Conservation (phyloP, 1,139 yeast species). For the Entelexis paramagnoliae region DNA sequence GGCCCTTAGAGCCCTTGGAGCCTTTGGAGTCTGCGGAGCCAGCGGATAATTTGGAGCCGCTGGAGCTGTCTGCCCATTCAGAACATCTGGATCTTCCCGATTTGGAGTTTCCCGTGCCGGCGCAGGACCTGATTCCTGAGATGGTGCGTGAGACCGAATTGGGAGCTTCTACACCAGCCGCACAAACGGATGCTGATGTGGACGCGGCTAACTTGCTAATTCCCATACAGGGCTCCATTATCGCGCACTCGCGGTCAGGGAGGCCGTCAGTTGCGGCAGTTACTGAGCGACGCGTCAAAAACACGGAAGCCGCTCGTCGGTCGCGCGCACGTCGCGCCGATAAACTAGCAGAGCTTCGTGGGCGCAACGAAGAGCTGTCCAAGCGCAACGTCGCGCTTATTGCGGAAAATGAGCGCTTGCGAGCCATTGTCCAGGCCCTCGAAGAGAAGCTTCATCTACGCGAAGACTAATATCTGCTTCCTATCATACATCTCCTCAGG, state of each 20-base stretch:
- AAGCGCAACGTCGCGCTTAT: conserved; percentile 7
- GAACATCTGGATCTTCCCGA: conserved; percentile 17
- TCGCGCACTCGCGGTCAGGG: conserved; percentile 19
- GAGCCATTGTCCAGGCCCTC: conserved; percentile 6
- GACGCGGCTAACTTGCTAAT: conserved; percentile 2
- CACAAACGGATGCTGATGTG: neutral
- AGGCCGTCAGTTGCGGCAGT: conserved; percentile 13
- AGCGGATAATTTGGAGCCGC: conserved; percentile 3
- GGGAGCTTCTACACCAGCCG: neutral
- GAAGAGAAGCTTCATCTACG: conserved; percentile 1
- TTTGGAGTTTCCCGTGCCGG: conserved; percentile 20
- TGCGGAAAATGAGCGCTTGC: conserved; percentile 12
- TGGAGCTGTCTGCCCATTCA: conserved; percentile 5
- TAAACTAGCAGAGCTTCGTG: conserved; percentile 11
- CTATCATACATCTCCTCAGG: too few relatives aligned
- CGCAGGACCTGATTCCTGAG: conserved; percentile 18
- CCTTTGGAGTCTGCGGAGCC: neutral
- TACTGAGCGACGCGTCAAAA: conserved; percentile 55
- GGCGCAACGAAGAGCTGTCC: conserved; percentile 12
- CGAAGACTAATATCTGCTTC: neutral
- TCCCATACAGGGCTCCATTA: conserved; percentile 17
- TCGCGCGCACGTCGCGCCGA: conserved; percentile 62
- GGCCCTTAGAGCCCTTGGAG: neutral
- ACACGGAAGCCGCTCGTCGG: conserved; percentile 96
- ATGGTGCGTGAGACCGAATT: conserved; percentile 17